These are phyloP conservation scores for Penicillium mononematosum DNA, from an alignment of 495 filamentous ascomycete species.

Conservation along the genomic window DNA sequence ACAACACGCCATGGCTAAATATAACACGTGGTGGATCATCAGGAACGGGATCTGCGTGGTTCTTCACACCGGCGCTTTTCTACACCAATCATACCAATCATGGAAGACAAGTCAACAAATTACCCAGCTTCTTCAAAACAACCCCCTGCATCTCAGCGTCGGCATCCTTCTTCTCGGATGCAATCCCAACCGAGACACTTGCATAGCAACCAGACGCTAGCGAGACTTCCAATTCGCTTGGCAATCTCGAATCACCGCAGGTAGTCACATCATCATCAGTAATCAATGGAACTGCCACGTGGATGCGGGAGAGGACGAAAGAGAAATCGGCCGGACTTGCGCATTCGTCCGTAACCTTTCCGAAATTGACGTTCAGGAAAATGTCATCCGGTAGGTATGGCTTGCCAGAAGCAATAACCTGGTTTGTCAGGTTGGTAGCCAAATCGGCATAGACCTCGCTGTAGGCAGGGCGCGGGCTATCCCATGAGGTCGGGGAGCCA, in stretches of 20 bases:
- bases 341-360: slow-evolving; percentile 49
- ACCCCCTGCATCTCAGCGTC: slow-evolving; percentile 52
- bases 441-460: slow-evolving; percentile 60
- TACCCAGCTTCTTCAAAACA: slow-evolving; percentile 54
- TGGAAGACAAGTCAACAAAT: slow-evolving; percentile 47
- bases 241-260: slow-evolving; percentile 55
- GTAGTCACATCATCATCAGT: slow-evolving; percentile 54
- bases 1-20: not conserved
- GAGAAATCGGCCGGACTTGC: slow-evolving; percentile 48
- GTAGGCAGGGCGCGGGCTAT: slow-evolving; percentile 45
- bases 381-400: slow-evolving; percentile 59
- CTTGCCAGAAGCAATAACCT: slow-evolving; percentile 49
- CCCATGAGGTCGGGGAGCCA: slow-evolving; percentile 51
- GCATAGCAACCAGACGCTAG: slow-evolving; percentile 53
- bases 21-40: slow-evolving; percentile 1
- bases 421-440: slow-evolving; percentile 54
- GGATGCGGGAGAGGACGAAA: slow-evolving; percentile 61
- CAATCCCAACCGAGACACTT: slow-evolving; percentile 61
- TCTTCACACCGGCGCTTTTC: not conserved
- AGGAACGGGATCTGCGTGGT: not conserved
- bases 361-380: slow-evolving; percentile 70
- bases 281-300: slow-evolving; percentile 46
- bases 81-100: slow-evolving; percentile 44
- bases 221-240: slow-evolving; percentile 54
- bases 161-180: slow-evolving; percentile 57